phyloP scores from a whole-genome alignment of 441 rosid genomes.

The Breynia disticha region DNA sequence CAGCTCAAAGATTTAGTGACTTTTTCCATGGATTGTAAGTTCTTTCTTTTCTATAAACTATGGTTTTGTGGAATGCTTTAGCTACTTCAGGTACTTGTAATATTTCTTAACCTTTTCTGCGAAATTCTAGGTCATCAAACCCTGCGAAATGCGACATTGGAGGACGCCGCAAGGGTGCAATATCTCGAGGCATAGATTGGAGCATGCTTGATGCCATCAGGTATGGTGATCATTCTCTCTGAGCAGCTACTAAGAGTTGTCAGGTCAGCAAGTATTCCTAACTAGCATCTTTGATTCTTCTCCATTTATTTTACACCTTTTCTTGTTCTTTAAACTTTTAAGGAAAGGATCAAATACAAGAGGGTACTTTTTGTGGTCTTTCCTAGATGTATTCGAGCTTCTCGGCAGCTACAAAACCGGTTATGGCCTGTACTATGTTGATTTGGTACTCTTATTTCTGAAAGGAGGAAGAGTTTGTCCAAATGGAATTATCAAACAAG shows the following conservation, averaged over 20 bases:
- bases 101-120: too few relatives aligned
- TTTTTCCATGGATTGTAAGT: conserved; percentile 47
- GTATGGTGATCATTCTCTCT: conserved; percentile 12
- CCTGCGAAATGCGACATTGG: conserved; percentile 18
- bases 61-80: not conserved
- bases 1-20: conserved; percentile 32
- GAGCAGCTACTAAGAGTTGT: too few relatives aligned
- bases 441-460: conserved; percentile 36
- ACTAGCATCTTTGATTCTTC: too few relatives aligned
- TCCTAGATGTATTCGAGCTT: not conserved
- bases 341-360: not conserved
- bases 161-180: conserved; percentile 33
- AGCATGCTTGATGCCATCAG: conserved; percentile 37
- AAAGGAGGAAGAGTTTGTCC: conserved; percentile 24
- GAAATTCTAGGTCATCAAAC: conserved; percentile 23
- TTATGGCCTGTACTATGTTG: not conserved
- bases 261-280: too few relatives aligned
- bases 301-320: too few relatives aligned
- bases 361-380: not conserved
- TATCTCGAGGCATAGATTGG: conserved; percentile 30
- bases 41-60: too few relatives aligned
- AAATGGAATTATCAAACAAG: conserved; percentile 5
- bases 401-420: not conserved
- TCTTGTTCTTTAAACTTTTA: too few relatives aligned
- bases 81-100: not conserved